Evolutionary conservation across 441 rosid species (phyloP).

Genomic region (Adansonia gregorii): DNA sequence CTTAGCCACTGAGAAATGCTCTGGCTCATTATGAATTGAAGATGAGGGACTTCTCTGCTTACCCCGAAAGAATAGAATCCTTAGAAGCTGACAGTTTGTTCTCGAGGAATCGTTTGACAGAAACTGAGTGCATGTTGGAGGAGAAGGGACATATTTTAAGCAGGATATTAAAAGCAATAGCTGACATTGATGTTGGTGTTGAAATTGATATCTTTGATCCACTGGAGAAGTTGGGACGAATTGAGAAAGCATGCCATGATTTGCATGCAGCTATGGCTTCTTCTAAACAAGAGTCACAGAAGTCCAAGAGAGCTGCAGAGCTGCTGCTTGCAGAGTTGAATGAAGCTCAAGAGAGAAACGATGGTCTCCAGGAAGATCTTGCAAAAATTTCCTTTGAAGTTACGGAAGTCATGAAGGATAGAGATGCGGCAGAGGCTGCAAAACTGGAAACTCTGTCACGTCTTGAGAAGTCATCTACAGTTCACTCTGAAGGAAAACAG

Average conservation of each 20-base stretch:
- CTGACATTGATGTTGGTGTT: conserved; percentile 66
- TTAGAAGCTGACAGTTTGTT: conserved; percentile 68
- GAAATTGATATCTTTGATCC: conserved; percentile 61
- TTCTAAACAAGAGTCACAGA: conserved; percentile 76
- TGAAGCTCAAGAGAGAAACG: conserved; percentile 99
- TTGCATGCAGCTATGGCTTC: conserved; percentile 63
- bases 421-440: conserved; percentile 69
- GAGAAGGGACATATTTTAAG: conserved; percentile 64
- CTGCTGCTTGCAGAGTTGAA: conserved; percentile 90
- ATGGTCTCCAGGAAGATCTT: conserved; percentile 84
- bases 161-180: conserved; percentile 51
- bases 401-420: conserved; percentile 57
- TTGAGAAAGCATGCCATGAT: conserved; percentile 56
- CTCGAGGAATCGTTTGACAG: conserved; percentile 65
- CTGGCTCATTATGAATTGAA: conserved; percentile 65
- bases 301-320: conserved; percentile 91
- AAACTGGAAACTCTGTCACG: conserved; percentile 66
- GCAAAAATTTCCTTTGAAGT: conserved; percentile 56
- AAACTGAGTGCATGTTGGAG: conserved; percentile 65
- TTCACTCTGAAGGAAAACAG: conserved; percentile 53
- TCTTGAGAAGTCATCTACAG: conserved; percentile 56
- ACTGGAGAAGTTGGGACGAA: conserved; percentile 63
- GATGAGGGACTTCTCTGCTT: conserved; percentile 58
- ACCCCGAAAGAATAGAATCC: conserved; percentile 55
- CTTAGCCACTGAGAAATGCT: conserved; percentile 56